These are phyloP conservation scores for Sporormia fimetaria DNA, from an alignment of 495 filamentous ascomycete genomes.

Conservation along the genomic window DNA sequence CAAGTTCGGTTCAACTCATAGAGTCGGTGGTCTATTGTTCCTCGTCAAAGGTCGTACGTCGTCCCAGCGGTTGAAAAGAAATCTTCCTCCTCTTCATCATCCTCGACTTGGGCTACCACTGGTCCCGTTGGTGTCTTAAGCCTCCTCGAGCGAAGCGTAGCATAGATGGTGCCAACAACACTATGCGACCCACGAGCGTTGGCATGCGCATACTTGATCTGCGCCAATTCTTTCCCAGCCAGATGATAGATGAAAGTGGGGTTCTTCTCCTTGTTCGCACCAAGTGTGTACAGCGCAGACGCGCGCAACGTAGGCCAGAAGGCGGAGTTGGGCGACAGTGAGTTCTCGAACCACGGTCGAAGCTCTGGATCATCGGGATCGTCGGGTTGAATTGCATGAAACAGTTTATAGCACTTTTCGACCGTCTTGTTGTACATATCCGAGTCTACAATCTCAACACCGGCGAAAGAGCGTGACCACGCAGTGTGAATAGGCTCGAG, in stretches of 20 bases:
- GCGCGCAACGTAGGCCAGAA: constrained; percentile 21
- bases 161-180: not conserved
- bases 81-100: constrained; percentile 8
- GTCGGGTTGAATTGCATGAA: constrained; percentile 1
- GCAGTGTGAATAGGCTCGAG: not conserved
- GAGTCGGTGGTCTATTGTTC: too few species aligned
- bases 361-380: not conserved
- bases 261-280: not conserved
- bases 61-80: not conserved
- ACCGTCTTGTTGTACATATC: constrained; percentile 8
- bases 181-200: not conserved
- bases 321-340: not conserved
- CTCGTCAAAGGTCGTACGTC: too few species aligned
- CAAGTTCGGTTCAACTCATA: too few species aligned
- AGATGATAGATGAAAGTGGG: constrained; percentile 21
- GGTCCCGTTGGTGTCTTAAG: not conserved
- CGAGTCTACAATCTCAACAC: not conserved
- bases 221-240: constrained; percentile 20
- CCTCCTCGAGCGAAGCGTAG: constrained; percentile 5
- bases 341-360: constrained; percentile 1
- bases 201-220: constrained; percentile 14
- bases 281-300: constrained; percentile 16
- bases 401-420: constrained; percentile 9
- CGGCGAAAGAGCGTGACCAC: not conserved
- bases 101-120: too few species aligned